Evolutionary conservation across 106 monocot genomes (phyloP), one percentile per base, ranked within the genome.

Genomic region (Acanthochlamys bracteata): DNA sequence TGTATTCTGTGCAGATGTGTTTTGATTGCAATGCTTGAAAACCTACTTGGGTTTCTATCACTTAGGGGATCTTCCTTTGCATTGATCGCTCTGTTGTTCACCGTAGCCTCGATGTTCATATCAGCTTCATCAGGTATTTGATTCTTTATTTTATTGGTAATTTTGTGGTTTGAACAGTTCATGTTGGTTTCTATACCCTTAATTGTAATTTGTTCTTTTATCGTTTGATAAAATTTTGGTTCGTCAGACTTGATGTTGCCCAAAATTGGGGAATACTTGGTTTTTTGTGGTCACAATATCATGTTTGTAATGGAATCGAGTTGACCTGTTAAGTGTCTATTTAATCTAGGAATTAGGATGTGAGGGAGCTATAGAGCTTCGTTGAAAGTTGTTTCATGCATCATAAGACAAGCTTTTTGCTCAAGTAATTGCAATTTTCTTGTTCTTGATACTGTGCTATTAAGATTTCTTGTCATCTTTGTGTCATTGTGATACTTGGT

Each of bases 361-460:
- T 99, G 23, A 73, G 85, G 39, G 63, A 78, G 63, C 81, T 99
- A 72, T 89, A 24, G 75, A 83, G 47, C 58, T 81, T 53, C 92
- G 98, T 21, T 74, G 92, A 61, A 83, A 92, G 56, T 22, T 92
- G 61, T 99, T 99, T 77, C 79, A 75, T 47, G 69, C 83, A 45
- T 80, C 98, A 42, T 78, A 92, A 42, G 77, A 89, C 79, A 99
- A 89, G 67, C 79, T 99, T 4, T 79, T 89, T 83, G 88, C 73
- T 57, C 98, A 99, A 81, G 94, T 95, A 58, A 51, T 51, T 26
- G 58, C 64, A 52, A 45, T 33, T 33, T 33, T 21, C 21, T 22
- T 60, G 4, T 2, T 47, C 58, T 19, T 60, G 8, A 21, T 54
- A 54, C 61, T 26, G 41, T 58, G 53, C 17, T 15, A 40, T 22